These are phyloP conservation scores for Geotrichum restrictum DNA, from an alignment of 1,139 yeast species.

Conservation along the genomic window DNA sequence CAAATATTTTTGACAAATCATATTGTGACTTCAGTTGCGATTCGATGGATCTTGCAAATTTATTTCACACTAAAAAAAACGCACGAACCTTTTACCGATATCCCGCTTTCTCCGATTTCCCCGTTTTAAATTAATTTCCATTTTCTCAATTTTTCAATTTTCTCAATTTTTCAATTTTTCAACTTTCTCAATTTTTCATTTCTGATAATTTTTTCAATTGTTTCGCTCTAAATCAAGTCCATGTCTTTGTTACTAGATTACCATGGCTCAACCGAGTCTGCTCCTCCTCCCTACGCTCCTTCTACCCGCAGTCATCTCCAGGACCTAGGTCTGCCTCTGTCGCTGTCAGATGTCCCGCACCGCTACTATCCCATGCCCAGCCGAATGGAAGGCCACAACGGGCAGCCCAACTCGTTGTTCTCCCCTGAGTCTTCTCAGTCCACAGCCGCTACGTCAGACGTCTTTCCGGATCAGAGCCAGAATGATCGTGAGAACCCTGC, in stretches of 20 bases:
- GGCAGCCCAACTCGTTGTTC: constrained; percentile 1
- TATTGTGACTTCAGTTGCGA: too few species aligned
- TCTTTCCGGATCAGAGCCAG: too few species aligned
- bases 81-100: too few species aligned
- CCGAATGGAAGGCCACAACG: constrained; percentile 8
- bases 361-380: constrained; percentile 17
- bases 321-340: constrained; percentile 2
- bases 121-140: not conserved
- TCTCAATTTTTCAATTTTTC: too few species aligned
- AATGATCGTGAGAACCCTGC: too few species aligned
- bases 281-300: constrained; percentile 17
- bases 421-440: constrained; percentile 11
- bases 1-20: too few species aligned
- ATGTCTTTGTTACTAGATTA: constrained; percentile 12
- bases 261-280: constrained; percentile 4
- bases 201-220: too few species aligned
- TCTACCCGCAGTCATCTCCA: not conserved
- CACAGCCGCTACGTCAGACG: constrained; percentile 3
- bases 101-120: not conserved
- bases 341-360: constrained; percentile 6
- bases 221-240: too few species aligned
- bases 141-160: too few species aligned
- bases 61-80: too few species aligned
- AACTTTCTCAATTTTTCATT: too few species aligned
- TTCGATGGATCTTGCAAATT: too few species aligned